Evolutionary conservation across 2,329 filamentous ascomycete species (phyloP).

Genomic region (Dothideomycetes sp.): DNA sequence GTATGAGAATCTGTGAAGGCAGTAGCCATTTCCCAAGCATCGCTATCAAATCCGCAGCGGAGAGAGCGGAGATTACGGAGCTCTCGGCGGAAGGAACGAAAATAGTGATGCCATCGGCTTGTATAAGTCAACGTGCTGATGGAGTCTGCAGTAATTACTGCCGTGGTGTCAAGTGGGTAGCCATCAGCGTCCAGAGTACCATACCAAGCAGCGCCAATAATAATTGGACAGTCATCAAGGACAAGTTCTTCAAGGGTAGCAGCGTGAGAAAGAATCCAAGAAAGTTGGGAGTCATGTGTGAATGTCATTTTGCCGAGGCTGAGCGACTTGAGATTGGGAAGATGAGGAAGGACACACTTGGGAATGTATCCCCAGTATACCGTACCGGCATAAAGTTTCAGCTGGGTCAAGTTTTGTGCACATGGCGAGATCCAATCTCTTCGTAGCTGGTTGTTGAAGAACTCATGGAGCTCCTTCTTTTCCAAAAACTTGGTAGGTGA

Average conservation of each 20-base stretch:
- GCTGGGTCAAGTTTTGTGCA: constrained; percentile 17
- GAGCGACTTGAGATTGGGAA: constrained; percentile 30
- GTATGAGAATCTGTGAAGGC: background rate
- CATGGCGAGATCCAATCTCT: constrained; percentile 16
- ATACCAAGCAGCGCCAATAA: constrained; percentile 2
- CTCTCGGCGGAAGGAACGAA: background rate
- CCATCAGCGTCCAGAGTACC: constrained; percentile 3
- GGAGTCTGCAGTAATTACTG: background rate
- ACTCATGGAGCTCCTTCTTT: constrained; percentile 9
- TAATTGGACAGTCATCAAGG: constrained; percentile 31
- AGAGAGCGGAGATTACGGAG: constrained; percentile 2
- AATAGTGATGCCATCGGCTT: constrained; percentile 2
- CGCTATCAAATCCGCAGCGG: constrained; percentile 4
- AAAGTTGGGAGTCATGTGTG: constrained; percentile 33
- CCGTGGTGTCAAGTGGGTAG: constrained; percentile 2
- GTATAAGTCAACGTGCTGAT: background rate
- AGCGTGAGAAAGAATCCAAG: constrained; percentile 33
- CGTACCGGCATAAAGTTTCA: constrained; percentile 26
- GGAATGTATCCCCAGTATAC: constrained; percentile 32
- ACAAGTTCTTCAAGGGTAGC: constrained; percentile 29
- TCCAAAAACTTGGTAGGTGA: constrained; percentile 12
- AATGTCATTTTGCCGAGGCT: constrained; percentile 32
- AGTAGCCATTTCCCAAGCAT: background rate
- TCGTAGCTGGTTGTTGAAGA: constrained; percentile 14
- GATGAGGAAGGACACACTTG: constrained; percentile 25